A percentile compares a stretch with the other conserved stretches of the same genome.
Conservation (phyloP, 1,284 basidiomycete species). For the Papiliotrema laurentii region DNA sequence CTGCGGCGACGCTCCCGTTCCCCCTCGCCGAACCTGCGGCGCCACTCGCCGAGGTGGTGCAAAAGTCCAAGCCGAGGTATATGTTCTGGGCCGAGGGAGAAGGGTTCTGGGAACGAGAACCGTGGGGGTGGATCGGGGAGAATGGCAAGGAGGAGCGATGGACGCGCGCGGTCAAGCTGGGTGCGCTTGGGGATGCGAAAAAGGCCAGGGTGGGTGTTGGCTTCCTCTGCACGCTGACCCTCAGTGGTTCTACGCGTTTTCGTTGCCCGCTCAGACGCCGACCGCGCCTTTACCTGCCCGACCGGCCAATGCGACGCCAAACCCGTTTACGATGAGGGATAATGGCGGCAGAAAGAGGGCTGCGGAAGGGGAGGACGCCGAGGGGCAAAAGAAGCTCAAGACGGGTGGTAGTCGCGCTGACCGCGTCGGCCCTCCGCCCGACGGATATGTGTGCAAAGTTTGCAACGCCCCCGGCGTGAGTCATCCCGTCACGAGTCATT, state of each 20-base stretch:
- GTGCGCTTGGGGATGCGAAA: slow-evolving; percentile 72
- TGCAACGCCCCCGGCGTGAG: slow-evolving; percentile 57
- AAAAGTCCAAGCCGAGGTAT: slow-evolving; percentile 43
- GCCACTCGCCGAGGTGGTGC: slow-evolving; percentile 64
- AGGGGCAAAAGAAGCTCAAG: slow-evolving; percentile 52
- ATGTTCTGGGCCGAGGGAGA: slow-evolving; percentile 55
- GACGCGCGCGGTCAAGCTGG: slow-evolving; percentile 75
- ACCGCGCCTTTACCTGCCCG: slow-evolving; percentile 24
- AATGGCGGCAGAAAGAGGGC: slow-evolving; percentile 4
- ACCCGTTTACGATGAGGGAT: slow-evolving; percentile 29
- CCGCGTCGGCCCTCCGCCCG: slow-evolving; percentile 55
- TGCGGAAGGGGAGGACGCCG: neutral
- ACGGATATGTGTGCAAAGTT: slow-evolving; percentile 78
- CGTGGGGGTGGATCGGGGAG: slow-evolving; percentile 74
- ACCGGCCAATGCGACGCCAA: slow-evolving; percentile 39
- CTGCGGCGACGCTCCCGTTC: slow-evolving; percentile 52
- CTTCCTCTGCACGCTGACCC: neutral
- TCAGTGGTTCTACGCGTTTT: slow-evolving; percentile 75
- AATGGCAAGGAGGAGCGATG: slow-evolving; percentile 55
- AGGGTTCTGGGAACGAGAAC: slow-evolving; percentile 86
- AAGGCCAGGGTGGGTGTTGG: slow-evolving; percentile 70
- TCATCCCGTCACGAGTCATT: neutral
- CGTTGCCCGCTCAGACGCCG: slow-evolving; percentile 53
- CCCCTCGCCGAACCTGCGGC: slow-evolving; percentile 51
- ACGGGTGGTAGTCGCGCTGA: neutral